A percentile compares a stretch with the other conserved stretches of the same genome.
These are phyloP conservation scores for Stentor roeselii DNA, from an alignment of 73 alveolate genomes.

Conservation along the genomic window DNA sequence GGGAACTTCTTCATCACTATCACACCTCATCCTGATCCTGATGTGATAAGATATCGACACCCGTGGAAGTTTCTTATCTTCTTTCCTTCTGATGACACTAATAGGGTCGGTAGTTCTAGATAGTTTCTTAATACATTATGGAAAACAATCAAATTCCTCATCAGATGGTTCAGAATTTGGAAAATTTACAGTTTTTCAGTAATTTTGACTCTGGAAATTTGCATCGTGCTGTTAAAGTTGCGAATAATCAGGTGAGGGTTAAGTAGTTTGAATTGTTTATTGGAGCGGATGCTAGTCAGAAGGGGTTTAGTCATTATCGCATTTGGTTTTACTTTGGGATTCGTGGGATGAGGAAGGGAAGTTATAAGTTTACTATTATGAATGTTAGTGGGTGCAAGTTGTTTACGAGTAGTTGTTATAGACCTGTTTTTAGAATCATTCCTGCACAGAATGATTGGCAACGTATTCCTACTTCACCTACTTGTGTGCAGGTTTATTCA, in stretches of 20 bases:
- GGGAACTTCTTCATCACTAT: background rate
- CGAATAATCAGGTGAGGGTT: background rate
- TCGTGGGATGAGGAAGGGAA: conserved; percentile 23
- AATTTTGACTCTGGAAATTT: conserved; percentile 40
- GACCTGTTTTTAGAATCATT: conserved; percentile 11
- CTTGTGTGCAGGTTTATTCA: background rate
- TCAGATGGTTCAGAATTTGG: background rate
- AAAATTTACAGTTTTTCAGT: conserved; percentile 29
- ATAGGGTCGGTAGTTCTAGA: too few relatives aligned
- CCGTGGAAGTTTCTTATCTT: conserved; percentile 24
- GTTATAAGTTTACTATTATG: background rate
- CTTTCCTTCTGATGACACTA: conserved; percentile 1
- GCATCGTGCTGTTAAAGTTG: conserved; percentile 21
- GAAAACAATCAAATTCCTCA: background rate
- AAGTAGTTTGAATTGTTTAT: conserved; percentile 18
- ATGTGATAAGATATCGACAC: conserved; percentile 14
- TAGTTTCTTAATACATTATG: too few relatives aligned
- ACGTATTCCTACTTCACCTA: background rate
- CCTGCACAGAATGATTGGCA: conserved; percentile 11
- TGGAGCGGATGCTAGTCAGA: conserved; percentile 27
- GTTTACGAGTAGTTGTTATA: background rate
- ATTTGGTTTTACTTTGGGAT: conserved; percentile 16
- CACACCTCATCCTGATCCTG: conserved; percentile 30
- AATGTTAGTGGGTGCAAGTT: background rate
- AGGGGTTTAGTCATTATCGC: background rate